phyloP scores from a whole-genome alignment of 768 basidiomycete genomes.

The Coprinellus micaceus region DNA sequence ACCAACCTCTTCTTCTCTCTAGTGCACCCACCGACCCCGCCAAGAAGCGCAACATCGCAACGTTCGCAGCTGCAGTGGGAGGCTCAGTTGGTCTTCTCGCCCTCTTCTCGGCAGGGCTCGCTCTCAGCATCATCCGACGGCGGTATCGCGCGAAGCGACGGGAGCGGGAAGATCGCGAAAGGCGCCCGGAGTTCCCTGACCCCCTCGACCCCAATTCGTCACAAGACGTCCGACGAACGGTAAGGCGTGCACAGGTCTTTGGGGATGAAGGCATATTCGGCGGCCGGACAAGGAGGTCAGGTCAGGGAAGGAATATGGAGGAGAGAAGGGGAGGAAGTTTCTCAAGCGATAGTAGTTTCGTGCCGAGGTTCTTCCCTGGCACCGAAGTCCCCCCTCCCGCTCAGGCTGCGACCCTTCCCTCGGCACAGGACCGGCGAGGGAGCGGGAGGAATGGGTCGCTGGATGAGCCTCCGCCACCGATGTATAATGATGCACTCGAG shows the following conservation, averaged over 20 bases:
- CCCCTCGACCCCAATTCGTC: conserved; percentile 8
- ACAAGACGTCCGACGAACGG: too few relatives aligned
- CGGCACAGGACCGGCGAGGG: too few relatives aligned
- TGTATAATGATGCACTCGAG: conserved; percentile 9
- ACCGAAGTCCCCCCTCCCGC: conserved; percentile 37
- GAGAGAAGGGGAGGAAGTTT: too few relatives aligned
- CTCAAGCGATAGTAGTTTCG: conserved; percentile 42
- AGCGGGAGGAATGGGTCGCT: too few relatives aligned
- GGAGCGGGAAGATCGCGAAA: conserved; percentile 33
- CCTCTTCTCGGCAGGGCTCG: conserved; percentile 44
- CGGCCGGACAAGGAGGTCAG: too few relatives aligned
- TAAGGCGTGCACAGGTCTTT: conserved; percentile 6
- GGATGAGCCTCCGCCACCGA: too few relatives aligned
- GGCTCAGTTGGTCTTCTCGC: conserved; percentile 49
- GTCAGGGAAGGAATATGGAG: too few relatives aligned
- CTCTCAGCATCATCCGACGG: conserved; percentile 48
- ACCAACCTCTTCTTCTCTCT: not conserved
- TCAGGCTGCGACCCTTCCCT: too few relatives aligned
- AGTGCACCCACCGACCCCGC: not conserved
- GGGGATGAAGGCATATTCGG: too few relatives aligned
- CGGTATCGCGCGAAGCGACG: conserved; percentile 37
- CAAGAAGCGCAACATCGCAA: conserved; percentile 35
- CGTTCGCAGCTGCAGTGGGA: conserved; percentile 54
- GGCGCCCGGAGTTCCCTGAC: conserved; percentile 1
- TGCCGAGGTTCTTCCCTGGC: conserved; percentile 57